Evolutionary conservation across 2,329 filamentous ascomycete species (phyloP).

Genomic region (Colletotrichum limetticola): DNA sequence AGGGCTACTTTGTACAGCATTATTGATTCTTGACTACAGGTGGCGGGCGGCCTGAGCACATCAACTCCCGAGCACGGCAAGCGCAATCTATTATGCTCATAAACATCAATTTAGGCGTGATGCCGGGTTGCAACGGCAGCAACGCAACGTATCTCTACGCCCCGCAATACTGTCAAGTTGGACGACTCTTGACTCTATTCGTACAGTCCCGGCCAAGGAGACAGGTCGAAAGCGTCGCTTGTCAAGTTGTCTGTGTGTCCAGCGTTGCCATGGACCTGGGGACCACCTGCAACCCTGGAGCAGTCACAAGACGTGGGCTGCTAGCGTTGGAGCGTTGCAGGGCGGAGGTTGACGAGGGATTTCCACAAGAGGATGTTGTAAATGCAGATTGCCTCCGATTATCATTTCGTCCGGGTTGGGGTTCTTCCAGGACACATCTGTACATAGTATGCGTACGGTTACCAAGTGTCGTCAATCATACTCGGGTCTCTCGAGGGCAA

Average conservation of each 20-base stretch:
- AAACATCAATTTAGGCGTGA: constrained; percentile 4
- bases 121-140: constrained; percentile 4
- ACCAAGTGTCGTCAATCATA: neutral
- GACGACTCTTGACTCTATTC: too few relatives aligned
- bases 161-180: neutral
- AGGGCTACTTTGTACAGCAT: neutral
- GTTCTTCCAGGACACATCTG: constrained; percentile 4
- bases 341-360: constrained; percentile 5
- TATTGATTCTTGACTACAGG: constrained; percentile 12
- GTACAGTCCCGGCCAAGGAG: too few relatives aligned
- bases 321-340: neutral
- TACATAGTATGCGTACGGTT: neutral
- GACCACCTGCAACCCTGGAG: neutral
- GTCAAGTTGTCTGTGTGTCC: too few relatives aligned
- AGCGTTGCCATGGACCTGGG: too few relatives aligned
- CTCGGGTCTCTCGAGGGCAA: neutral
- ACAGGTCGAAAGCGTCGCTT: too few relatives aligned
- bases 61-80: constrained; percentile 18
- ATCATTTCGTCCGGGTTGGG: constrained; percentile 8
- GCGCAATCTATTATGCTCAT: constrained; percentile 8
- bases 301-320: neutral
- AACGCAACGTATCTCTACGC: neutral
- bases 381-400: constrained; percentile 24
- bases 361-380: constrained; percentile 16
- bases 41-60: constrained; percentile 3